Base-by-base conservation (phyloP, 208 protist species). In the Trypanosoma vivax region DNA sequence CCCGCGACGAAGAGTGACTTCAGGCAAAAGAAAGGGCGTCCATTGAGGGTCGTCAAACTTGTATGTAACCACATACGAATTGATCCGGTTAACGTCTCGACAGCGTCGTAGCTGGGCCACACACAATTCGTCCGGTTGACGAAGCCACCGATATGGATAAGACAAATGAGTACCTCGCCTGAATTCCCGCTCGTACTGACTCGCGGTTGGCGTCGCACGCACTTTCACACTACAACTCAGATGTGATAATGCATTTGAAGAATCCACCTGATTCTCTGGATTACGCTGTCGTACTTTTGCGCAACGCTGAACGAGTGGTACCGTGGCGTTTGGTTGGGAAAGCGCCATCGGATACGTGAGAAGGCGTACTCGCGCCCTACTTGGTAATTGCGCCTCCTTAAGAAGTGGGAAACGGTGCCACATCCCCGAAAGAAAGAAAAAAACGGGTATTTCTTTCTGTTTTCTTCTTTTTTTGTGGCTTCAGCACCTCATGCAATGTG, bases 11-110 rank as follows among this genome's bases (percentile, higher is more conserved):
- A 85, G 47, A 51, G 65, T 69, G 34, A 92, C 84, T 50, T 76
- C 56, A 14, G 84, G 84, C 47, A 89, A 54, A 29, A 93, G 68
- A n/a, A 94, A 45, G 25, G 82, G 73, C 24, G 66, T 58, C 83
- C 87, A 94, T 49, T 90, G 79, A 19, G 82, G 83, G 50, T 94
- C 82, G 37, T 79, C 62, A 48, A 91, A 82, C 63, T 91, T 94
- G 66, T 94, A 94, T n/a, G 79, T 89, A 9, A 76, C 83, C 10
- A 91, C 60, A 61, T 91, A 94, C 24, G 66, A 71, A 66, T 87
- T 89, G 25, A 94, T 73, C 24, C 56, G 60, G 52, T 87, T 88
- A 19, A 91, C 70, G 65, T 83, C 84, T 45, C 65, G 84, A 64
- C 79, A 87, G 23, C 87, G 83, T 18, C 55, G 80, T 6, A 91